Percentiles rank a stretch among this genome's conserved stretches.
Evolutionary conservation across 2,329 filamentous ascomycete genomes (phyloP).

Genomic region (Curvularia verruculosa): DNA sequence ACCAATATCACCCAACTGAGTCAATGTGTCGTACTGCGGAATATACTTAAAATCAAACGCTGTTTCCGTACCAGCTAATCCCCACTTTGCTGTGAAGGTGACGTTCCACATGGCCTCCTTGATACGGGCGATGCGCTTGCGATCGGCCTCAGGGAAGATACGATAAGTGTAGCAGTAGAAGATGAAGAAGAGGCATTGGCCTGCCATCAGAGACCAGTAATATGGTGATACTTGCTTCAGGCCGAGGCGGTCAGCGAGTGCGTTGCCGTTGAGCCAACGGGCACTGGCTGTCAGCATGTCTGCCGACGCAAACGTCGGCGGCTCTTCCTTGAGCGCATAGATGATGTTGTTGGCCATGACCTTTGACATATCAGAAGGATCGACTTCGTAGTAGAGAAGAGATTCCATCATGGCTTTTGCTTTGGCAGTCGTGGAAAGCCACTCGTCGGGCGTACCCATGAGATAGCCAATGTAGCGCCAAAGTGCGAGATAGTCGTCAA

Average conservation of each 20-base stretch:
- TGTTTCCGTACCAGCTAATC: constrained; percentile 65
- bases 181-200: constrained; percentile 72
- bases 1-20: constrained; percentile 54
- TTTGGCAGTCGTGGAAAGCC: constrained; percentile 61
- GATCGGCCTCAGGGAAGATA: constrained; percentile 56
- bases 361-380: constrained; percentile 66
- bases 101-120: constrained; percentile 63
- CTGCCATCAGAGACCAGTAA: constrained; percentile 65
- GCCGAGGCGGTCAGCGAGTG: constrained; percentile 65
- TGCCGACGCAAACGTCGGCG: constrained; percentile 68
- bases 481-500: constrained; percentile 72
- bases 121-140: constrained; percentile 58
- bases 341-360: constrained; percentile 79
- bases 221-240: constrained; percentile 63
- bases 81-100: constrained; percentile 68
- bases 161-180: constrained; percentile 60
- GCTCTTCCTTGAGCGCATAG: constrained; percentile 66
- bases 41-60: constrained; percentile 75
- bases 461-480: constrained; percentile 78
- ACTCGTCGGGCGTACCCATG: constrained; percentile 69
- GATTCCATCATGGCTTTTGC: constrained; percentile 71
- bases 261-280: constrained; percentile 72
- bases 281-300: constrained; percentile 72
- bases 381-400: constrained; percentile 68
- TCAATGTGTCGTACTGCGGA: constrained; percentile 61